Conservation (phyloP, 192 early-diverging fungal genomes). For the Umbelopsis ramanniana region DNA sequence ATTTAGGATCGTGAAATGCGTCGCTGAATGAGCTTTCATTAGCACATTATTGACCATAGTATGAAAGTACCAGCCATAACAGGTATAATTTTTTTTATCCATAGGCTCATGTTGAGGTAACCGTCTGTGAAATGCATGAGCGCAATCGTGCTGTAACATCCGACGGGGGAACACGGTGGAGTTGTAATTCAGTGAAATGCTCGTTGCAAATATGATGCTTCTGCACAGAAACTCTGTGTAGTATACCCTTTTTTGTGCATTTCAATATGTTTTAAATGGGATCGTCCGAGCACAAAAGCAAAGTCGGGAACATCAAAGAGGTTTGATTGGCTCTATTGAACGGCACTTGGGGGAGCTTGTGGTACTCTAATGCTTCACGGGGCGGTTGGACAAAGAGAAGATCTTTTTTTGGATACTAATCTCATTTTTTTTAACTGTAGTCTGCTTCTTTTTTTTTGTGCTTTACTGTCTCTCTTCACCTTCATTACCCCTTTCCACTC, state of each 20-base stretch:
- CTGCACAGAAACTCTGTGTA: neutral
- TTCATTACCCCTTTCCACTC: constrained; percentile 19
- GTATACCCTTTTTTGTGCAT: neutral
- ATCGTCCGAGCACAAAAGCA: neutral
- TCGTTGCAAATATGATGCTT: too few species aligned
- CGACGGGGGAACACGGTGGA: too few species aligned
- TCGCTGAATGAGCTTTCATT: too few species aligned
- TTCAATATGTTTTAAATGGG: neutral
- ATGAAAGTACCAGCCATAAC: too few species aligned
- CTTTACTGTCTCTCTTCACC: neutral
- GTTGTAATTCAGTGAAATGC: too few species aligned
- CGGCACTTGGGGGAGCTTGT: neutral
- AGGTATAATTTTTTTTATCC: too few species aligned
- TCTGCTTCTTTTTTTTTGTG: neutral
- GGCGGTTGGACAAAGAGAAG: constrained; percentile 19
- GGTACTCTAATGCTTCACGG: constrained; percentile 12
- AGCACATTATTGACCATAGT: too few species aligned
- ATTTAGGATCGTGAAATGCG: too few species aligned
- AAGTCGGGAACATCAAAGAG: neutral
- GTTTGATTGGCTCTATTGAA: neutral
- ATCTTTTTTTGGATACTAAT: constrained; percentile 21
- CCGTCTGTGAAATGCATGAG: too few species aligned
- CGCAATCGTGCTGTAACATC: too few species aligned
- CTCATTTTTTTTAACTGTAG: neutral
- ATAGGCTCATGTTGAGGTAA: too few species aligned